Conservation (phyloP, 139 green algal species). For the Haematococcus lacustris region DNA sequence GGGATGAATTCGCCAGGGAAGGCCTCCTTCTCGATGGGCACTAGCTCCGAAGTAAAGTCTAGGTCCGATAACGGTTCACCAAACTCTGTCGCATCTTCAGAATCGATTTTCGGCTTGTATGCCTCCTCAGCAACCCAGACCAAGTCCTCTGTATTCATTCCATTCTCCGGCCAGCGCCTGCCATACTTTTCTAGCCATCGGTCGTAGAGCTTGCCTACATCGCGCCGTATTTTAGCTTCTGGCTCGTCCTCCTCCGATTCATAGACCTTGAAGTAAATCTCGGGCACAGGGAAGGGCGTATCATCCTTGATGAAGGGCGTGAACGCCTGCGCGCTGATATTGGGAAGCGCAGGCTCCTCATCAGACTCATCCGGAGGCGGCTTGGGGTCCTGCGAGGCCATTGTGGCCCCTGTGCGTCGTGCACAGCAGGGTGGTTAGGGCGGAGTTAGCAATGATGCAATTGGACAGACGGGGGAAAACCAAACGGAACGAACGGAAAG, state of each 20-base stretch:
- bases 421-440: no score
- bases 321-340: not conserved
- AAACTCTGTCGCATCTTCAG: no score
- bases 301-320: constrained; percentile 9
- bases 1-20: constrained; percentile 43
- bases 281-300: constrained; percentile 35
- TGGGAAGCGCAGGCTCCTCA: not conserved
- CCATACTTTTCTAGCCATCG: constrained; percentile 46
- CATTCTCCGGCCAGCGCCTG: constrained; percentile 50
- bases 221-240: constrained; percentile 35
- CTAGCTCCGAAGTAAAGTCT: no score
- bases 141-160: constrained; percentile 54
- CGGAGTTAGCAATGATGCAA: no score
- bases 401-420: no score
- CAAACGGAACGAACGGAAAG: no score
- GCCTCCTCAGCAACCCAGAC: constrained; percentile 53
- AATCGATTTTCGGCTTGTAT: constrained; percentile 21
- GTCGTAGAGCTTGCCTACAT: constrained; percentile 52
- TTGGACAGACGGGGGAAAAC: no score
- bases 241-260: constrained; percentile 49
- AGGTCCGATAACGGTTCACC: no score
- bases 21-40: constrained; percentile 26
- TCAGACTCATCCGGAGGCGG: no score
- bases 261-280: constrained; percentile 52
- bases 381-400: no score